Base-by-base conservation (phyloP, 2,329 filamentous ascomycete genomes). In the Sodiomyces alkalinus region DNA sequence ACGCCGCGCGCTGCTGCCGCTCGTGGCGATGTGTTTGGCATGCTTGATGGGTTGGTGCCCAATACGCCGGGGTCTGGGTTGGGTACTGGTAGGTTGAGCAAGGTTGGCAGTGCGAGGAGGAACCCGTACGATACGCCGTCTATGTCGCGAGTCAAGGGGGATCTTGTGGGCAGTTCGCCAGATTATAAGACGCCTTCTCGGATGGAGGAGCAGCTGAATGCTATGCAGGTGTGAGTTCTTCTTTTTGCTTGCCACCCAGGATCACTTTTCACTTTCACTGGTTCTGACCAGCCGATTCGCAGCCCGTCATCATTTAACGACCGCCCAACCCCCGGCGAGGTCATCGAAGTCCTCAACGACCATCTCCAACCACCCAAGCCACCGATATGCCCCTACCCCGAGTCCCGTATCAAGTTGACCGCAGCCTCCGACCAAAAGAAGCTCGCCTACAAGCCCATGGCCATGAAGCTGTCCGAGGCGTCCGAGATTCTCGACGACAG, bases 401-500 rank as follows among this genome's bases (percentile, higher is more conserved):
- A 90, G 49, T 48, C 82, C 11, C 78, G 90, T 28, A 74, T 96
- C 48, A 86, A 80, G 47, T 64, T 93, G 13, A 86, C 77, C 5
- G 80, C 83, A 3, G 80, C 81, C 34, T 87, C 83, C 2, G 87
- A 96, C 48, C 68, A 83, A 44, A 85, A 86, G 49, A 94, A 93
- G 49, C 77, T 94, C 40, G 73, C 64, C 1, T 98, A 96, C 55
- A 90, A 86, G 47, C 81, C 85, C 2, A 76, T 96, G 63, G 79
- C 82, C 3, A 93, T 96, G 85, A 92, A 93, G 45, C 64, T 90
- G 6, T 86, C 82, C 5, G 86, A 94, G 48, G 75, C 83, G 0
- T 92, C 87, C 4, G 86, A 93, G 50, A 81, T 93, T 24, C 66
- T 96, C 6, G 90, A 98, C 53, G 87, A 96, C 52, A 69, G 85